Conservation (phyloP, 176 grass and related monocot species). For the Musa itinerans region DNA sequence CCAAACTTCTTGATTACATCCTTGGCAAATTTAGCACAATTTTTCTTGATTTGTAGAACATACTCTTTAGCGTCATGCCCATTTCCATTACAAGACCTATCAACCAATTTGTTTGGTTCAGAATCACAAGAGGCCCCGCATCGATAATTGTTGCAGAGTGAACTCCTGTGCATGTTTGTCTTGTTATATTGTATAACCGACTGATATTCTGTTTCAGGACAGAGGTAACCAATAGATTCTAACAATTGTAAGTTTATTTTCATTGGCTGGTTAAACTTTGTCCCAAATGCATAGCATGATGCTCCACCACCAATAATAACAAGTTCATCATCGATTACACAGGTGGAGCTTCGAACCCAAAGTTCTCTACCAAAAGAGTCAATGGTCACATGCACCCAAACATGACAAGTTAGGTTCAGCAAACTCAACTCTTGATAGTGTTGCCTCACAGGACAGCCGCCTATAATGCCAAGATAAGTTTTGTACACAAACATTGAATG, state of each 20-base stretch:
- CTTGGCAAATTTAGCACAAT: conserved; percentile 66
- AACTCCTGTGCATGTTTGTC: conserved; percentile 7
- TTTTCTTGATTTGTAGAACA: conserved; percentile 66
- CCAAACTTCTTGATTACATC: conserved; percentile 74
- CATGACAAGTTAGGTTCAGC: conserved; percentile 41
- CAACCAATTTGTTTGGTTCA: neutral
- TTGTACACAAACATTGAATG: conserved; percentile 82
- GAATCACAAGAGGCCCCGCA: conserved; percentile 7
- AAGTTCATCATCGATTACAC: conserved; percentile 63
- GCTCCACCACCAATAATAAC: conserved; percentile 77
- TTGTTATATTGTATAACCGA: conserved; percentile 3
- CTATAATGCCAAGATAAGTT: conserved; percentile 72
- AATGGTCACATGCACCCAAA: conserved; percentile 55
- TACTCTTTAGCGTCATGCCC: conserved; percentile 20
- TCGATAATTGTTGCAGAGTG: conserved; percentile 14
- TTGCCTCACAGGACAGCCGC: conserved; percentile 70
- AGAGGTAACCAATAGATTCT: conserved; percentile 28
- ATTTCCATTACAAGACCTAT: conserved; percentile 17
- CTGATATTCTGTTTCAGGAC: conserved; percentile 14
- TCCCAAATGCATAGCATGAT: conserved; percentile 96
- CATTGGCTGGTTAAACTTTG: conserved; percentile 73
- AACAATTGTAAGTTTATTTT: conserved; percentile 59
- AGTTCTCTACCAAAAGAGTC: conserved; percentile 50
- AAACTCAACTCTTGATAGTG: conserved; percentile 59
- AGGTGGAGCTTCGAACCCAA: conserved; percentile 67